These are phyloP conservation scores for Reutealis trisperma DNA, from an alignment of 345 rosid genomes.

Conservation along the genomic window DNA sequence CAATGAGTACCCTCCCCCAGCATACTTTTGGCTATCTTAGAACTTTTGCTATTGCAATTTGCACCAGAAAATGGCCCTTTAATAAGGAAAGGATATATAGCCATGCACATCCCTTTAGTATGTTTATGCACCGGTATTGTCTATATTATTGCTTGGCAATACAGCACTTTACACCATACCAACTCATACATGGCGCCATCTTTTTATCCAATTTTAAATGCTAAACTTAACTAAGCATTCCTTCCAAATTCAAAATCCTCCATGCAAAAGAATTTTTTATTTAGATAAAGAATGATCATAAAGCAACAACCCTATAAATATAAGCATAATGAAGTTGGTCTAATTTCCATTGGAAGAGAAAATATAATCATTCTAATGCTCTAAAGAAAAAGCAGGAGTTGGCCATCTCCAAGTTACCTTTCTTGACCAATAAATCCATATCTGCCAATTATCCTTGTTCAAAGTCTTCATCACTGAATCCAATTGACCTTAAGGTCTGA, in stretches of 20 bases:
- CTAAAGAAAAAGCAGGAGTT: background rate
- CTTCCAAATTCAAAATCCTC: background rate
- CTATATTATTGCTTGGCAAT: background rate
- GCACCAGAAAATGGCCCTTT: too few relatives aligned
- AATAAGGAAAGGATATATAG: background rate
- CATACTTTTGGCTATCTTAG: too few relatives aligned
- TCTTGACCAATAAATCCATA: background rate
- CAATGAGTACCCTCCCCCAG: too few relatives aligned
- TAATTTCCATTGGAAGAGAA: background rate
- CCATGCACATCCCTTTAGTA: background rate
- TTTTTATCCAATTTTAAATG: background rate
- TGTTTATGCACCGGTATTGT: background rate
- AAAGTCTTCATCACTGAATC: background rate
- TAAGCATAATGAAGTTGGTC: too few relatives aligned
- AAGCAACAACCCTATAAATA: background rate
- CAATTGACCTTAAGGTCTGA: background rate
- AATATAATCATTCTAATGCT: background rate
- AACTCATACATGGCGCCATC: background rate
- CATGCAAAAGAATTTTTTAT: background rate
- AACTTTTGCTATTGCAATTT: too few relatives aligned
- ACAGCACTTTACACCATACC: background rate
- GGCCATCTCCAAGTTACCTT: background rate
- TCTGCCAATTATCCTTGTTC: too few relatives aligned
- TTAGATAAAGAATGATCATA: background rate
- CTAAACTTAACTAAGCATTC: background rate